Base-by-base conservation (phyloP, 2,329 filamentous ascomycete species). In the Nemania bipapillata region DNA sequence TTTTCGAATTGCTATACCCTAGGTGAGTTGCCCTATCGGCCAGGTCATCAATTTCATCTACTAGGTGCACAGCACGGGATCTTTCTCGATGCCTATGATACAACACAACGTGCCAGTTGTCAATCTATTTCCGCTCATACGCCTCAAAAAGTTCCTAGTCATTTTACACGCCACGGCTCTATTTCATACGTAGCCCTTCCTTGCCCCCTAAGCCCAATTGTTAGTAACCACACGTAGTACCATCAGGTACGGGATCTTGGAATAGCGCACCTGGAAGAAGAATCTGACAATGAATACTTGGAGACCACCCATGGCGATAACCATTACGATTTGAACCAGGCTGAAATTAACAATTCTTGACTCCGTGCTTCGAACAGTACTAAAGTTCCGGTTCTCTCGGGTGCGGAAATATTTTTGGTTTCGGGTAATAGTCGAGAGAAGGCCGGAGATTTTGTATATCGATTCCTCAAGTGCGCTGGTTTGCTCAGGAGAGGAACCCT, bases 321-420 rank as follows among this genome's bases (percentile, higher is more conserved):
- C 96, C 84, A 99, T 90, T 71, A 88, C 86, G 73, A 92, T 92
- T 85, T 99, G 96, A 75, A 98, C 91, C 78, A 99, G 85, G 80
- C 93, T 97, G 81, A 99, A 97, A 83, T 97, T 98, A 84, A 97
- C 94, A 77, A 99, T 99, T 72, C 96, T 88, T 80, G 89, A 89
- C 86, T 99, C 96, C 47, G 96, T 99, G 83, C 94, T 97, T 80
- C 93, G 88, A 76, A 99, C 96, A 9, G 96, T 99, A 84, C 93
- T 96, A 83, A 99, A 98, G 84, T 99, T 99, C 70, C 96, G 89
- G 87, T 99, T 99, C 86, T 99, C 96, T 74, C 96, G 90, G 2
- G 96, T 99, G 71, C 96, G 92, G 90, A 99, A 99, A 86, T 99
- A 99, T 81, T 99, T 99, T 79, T 99, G 96, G 85, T 97, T 97